These are phyloP conservation scores for Acidiella bohemica DNA, from an alignment of 495 filamentous ascomycete genomes.

Conservation along the genomic window DNA sequence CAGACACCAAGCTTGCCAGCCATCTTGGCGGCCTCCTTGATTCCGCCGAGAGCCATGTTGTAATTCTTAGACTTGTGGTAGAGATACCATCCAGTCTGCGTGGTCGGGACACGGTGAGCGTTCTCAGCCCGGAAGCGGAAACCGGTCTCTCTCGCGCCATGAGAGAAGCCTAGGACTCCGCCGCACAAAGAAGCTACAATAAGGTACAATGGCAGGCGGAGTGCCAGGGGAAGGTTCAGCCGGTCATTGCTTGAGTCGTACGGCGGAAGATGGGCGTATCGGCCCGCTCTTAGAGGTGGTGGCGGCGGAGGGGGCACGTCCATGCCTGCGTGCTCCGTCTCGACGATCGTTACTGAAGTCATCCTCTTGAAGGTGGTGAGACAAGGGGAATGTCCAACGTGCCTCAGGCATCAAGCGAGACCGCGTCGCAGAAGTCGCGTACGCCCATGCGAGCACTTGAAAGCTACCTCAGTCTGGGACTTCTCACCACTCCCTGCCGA, in stretches of 20 bases:
- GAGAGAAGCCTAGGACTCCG: constrained; percentile 47
- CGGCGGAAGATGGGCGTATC: no score
- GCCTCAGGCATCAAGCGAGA: no score
- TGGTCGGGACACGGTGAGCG: constrained; percentile 72
- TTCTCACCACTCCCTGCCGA: no score
- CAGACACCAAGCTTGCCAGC: constrained; percentile 54
- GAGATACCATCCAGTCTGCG: constrained; percentile 80
- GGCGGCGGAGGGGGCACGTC: no score
- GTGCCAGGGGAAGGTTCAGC: constrained; percentile 47
- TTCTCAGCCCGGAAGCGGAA: constrained; percentile 88
- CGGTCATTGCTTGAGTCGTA: constrained; percentile 27
- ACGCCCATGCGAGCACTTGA: no score
- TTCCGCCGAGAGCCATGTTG: constrained; percentile 54
- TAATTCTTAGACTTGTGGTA: constrained; percentile 99
- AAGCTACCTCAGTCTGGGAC: no score
- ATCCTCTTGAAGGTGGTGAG: no score
- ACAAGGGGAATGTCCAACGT: no score
- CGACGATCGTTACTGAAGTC: no score
- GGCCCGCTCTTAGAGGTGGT: no score
- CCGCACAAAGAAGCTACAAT: constrained; percentile 41
- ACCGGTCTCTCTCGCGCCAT: constrained; percentile 61
- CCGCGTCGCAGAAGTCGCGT: no score
- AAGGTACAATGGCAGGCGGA: constrained; percentile 51
- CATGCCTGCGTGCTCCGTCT: no score
- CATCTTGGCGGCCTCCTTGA: constrained; percentile 64